phyloP scores from a whole-genome alignment of 2,329 filamentous ascomycete species.

The Chrysosporium keratinophilum region DNA sequence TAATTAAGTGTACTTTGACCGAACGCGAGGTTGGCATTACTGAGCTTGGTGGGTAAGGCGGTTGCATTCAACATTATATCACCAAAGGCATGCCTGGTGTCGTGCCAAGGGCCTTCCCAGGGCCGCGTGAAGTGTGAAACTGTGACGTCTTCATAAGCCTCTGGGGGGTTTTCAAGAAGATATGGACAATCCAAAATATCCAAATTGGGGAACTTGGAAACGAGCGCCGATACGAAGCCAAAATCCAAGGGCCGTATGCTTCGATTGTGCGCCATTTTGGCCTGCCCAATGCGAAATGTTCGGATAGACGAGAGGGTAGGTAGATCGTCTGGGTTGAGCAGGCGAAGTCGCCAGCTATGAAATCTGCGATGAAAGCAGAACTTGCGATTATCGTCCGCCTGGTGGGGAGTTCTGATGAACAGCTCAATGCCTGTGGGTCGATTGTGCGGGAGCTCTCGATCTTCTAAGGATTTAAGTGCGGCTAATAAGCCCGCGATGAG shows the following conservation, averaged over 20 bases:
- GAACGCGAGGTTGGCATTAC: constrained; percentile 2
- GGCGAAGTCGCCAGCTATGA: constrained; percentile 4
- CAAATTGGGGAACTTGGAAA: constrained; percentile 13
- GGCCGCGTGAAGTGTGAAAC: not conserved
- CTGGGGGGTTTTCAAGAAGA: constrained; percentile 3
- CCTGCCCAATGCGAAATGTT: not conserved
- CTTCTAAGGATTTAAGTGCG: constrained; percentile 7
- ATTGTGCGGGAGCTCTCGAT: constrained; percentile 6
- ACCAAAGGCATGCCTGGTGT: constrained; percentile 11
- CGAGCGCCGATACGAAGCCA: constrained; percentile 5
- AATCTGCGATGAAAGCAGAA: constrained; percentile 6
- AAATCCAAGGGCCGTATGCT: constrained; percentile 2
- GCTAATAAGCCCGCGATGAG: constrained; percentile 6
- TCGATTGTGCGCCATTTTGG: not conserved
- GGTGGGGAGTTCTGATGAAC: constrained; percentile 2
- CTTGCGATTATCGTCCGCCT: not conserved
- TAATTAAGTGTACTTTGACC: not conserved
- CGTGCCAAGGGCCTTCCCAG: constrained; percentile 3
- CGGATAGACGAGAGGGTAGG: constrained; percentile 6
- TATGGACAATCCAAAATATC: constrained; percentile 6
- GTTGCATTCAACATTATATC: constrained; percentile 1
- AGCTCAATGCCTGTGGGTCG: constrained; percentile 4
- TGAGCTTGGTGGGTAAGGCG: constrained; percentile 1
- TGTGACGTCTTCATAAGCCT: not conserved
- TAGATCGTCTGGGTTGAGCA: constrained; percentile 8